phyloP scores from a whole-genome alignment of 1,284 basidiomycete genomes.

The Boletus hoseneyae region DNA sequence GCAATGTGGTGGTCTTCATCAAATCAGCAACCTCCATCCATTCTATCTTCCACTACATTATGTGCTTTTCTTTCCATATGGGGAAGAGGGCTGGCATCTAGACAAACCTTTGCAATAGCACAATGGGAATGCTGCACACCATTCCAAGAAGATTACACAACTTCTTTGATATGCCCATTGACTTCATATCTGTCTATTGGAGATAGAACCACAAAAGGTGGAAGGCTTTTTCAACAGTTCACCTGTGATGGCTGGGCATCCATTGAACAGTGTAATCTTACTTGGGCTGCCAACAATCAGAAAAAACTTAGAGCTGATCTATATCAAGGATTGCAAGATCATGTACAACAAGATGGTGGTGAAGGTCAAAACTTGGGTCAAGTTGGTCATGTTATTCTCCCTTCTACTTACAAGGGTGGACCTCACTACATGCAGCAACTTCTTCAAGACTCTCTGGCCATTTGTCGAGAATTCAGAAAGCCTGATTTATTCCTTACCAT shows the following conservation, averaged over 20 bases:
- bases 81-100: constrained; percentile 40
- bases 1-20: constrained; percentile 11
- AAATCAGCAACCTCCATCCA: constrained; percentile 36
- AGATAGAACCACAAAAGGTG: constrained; percentile 23
- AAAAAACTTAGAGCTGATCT: constrained; percentile 33
- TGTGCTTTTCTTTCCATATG: constrained; percentile 40
- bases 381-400: constrained; percentile 7
- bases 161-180: constrained; percentile 17
- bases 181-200: not conserved
- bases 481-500: constrained; percentile 13
- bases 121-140: not conserved
- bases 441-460: constrained; percentile 10
- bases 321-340: constrained; percentile 12
- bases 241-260: constrained; percentile 37
- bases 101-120: constrained; percentile 17
- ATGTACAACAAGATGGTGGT: not conserved
- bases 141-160: constrained; percentile 17
- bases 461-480: constrained; percentile 9
- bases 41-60: constrained; percentile 40
- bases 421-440: constrained; percentile 5
- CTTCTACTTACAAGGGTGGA: not conserved
- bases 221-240: constrained; percentile 41
- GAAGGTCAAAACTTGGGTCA: not conserved
- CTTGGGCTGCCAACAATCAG: constrained; percentile 36
- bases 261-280: constrained; percentile 32